phyloP scores from a whole-genome alignment of 2,329 filamentous ascomycete species.

The Lecanosticta acicola region DNA sequence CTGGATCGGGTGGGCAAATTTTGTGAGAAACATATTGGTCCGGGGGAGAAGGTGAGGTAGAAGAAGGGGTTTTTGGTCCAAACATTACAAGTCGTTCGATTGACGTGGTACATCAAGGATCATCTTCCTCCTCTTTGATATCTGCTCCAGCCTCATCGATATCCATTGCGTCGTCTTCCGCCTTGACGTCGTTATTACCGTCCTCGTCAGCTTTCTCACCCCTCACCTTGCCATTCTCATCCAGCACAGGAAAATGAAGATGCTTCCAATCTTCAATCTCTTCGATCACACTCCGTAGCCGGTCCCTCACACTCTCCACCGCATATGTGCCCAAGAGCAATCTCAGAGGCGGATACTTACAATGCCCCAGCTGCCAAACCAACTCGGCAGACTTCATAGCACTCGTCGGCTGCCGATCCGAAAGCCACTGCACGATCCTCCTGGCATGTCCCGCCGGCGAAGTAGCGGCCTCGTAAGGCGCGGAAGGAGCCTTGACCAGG shows the following conservation, averaged over 20 bases:
- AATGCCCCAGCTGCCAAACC: conserved; percentile 90
- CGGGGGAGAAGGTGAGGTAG: background rate
- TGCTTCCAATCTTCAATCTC: conserved; percentile 52
- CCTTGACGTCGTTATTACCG: conserved; percentile 14
- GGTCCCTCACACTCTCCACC: conserved; percentile 89
- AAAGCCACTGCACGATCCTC: conserved; percentile 90
- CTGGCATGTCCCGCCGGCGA: conserved; percentile 83
- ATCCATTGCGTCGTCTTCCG: conserved; percentile 23
- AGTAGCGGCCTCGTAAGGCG: conserved; percentile 70
- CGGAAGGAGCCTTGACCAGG: conserved; percentile 76
- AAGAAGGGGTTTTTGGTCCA: background rate
- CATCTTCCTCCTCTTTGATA: conserved; percentile 17
- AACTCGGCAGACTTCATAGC: conserved; percentile 89
- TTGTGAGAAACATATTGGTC: conserved; percentile 19
- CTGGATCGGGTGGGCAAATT: conserved; percentile 11
- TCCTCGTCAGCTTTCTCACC: conserved; percentile 21
- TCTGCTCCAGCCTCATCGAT: conserved; percentile 16
- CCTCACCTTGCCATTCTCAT: conserved; percentile 26
- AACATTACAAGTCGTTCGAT: background rate
- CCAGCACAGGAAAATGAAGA: conserved; percentile 31
- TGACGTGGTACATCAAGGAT: background rate
- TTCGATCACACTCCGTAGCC: conserved; percentile 83
- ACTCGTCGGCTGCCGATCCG: conserved; percentile 85
- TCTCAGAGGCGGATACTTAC: conserved; percentile 82
- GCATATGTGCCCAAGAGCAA: conserved; percentile 88